Conservation (phyloP, 2,329 filamentous ascomycete species). For the Pseudogymnoascus sp. region DNA sequence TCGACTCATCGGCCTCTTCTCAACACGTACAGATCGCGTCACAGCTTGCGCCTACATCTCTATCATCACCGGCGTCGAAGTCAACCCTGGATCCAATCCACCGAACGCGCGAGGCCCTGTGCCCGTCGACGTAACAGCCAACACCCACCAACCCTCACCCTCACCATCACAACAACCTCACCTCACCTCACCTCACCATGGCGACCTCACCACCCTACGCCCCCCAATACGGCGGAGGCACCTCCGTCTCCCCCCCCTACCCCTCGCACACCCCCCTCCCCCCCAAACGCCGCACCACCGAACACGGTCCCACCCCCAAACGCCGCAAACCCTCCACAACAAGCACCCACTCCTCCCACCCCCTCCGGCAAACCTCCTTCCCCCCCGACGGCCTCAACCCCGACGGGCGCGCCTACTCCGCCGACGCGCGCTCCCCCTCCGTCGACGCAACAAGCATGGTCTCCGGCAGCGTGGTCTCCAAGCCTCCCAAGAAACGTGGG, state of each 20-base stretch:
- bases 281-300: slow-evolving; percentile 55
- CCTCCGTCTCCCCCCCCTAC: slow-evolving; percentile 45
- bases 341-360: slow-evolving; percentile 49
- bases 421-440: slow-evolving; percentile 55
- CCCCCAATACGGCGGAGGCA: slow-evolving; percentile 21
- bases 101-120: not conserved
- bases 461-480: slow-evolving; percentile 50
- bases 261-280: slow-evolving; percentile 44
- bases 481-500: slow-evolving; percentile 51
- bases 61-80: not conserved
- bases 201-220: not conserved
- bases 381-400: slow-evolving; percentile 50
- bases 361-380: slow-evolving; percentile 74
- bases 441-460: slow-evolving; percentile 53
- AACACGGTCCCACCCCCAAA: slow-evolving; percentile 48
- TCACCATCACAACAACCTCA: not conserved
- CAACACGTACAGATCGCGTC: slow-evolving; percentile 1
- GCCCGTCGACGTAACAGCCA: not conserved
- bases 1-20: not conserved
- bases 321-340: slow-evolving; percentile 62
- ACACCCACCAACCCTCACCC: not conserved
- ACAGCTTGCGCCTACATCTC: not conserved
- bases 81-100: not conserved
- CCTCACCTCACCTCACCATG: not conserved
- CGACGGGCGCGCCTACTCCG: slow-evolving; percentile 37